Evolutionary conservation across 495 filamentous ascomycete species (phyloP).

Genomic region (Annulohypoxylon maeteangense): DNA sequence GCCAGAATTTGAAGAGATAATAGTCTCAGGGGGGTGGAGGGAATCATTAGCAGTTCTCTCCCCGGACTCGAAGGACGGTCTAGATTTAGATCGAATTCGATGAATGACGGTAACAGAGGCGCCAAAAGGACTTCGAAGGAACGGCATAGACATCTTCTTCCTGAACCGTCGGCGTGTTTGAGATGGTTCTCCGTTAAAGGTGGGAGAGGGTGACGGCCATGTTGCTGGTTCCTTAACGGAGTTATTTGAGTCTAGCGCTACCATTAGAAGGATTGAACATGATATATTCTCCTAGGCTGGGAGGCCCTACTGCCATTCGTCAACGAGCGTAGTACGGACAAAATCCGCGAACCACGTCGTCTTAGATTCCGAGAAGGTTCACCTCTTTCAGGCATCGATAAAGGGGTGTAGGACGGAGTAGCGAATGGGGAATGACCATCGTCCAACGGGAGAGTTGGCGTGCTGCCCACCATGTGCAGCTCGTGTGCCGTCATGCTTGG

Average conservation of each 20-base stretch:
- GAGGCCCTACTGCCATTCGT: conserved; percentile 55
- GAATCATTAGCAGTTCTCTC: conserved; percentile 33
- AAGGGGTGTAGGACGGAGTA: conserved; percentile 41
- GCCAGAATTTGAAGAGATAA: conserved; percentile 28
- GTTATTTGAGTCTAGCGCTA: conserved; percentile 31
- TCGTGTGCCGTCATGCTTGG: conserved; percentile 25
- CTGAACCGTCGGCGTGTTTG: conserved; percentile 46
- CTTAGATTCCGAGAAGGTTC: conserved; percentile 51
- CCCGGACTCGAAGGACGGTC: conserved; percentile 44
- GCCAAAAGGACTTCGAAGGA: conserved; percentile 55
- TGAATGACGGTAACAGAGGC: conserved; percentile 58
- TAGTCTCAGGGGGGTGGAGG: conserved; percentile 34
- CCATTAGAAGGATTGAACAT: conserved; percentile 2
- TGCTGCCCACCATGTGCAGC: conserved; percentile 25
- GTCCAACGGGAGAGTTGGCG: conserved; percentile 31
- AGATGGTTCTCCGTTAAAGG: conserved; percentile 26
- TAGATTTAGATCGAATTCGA: conserved; percentile 52
- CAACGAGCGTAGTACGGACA: conserved; percentile 58
- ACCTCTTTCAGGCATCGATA: conserved; percentile 41
- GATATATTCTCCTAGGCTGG: not conserved
- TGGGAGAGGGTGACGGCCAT: conserved; percentile 43
- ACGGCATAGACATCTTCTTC: conserved; percentile 55
- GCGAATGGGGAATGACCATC: conserved; percentile 38
- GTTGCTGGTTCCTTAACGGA: conserved; percentile 42
- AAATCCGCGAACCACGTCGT: conserved; percentile 55